Evolutionary conservation across 140 eudicot species (phyloP), one percentile per base, ranked within the genome.

Genomic region (Flaveria floridana): DNA sequence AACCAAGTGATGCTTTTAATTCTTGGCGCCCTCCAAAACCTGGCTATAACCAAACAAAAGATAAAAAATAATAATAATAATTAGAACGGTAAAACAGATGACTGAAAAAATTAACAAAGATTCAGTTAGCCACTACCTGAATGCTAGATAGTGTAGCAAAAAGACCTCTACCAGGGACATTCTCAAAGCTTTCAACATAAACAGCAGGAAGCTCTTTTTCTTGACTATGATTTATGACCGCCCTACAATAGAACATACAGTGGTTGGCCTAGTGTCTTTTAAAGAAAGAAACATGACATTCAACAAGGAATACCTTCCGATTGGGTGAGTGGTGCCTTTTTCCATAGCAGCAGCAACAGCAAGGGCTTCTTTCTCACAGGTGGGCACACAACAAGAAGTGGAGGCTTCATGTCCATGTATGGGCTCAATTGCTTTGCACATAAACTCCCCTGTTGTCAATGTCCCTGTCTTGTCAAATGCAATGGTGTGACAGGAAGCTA

Each of bases 291-390:
- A 56, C 6, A 57, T 37, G 42, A 50, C 20, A 42, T 63, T 52
- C 14, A 66, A 52, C 12, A 71, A 63, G 3, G 2, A 72, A 34
- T 73, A 82, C 99, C 99, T 94, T 81, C 99, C 99, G 53, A 94
- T 94, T n/a, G 99, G 99, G 80, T 94, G 99, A 75, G 99, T 94
- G 50, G 99, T 94, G 51, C 99, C 99, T 82, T 88, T 94, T 76
- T 94, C 99, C 99, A 94, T 90, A 8, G 99, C 99, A 74, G 99
- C 97, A 69, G 99, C 99, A 52, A 94, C 97, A 13, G 99, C 99
- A 55, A 94, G 96, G 53, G 99, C 99, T 82, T 94, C 97, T 84
- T 90, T 88, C 76, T 94, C 97, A 71, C 99, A 94, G 76, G 76
- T 90, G 41, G 99, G 99, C 20, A 80, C 81, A 68, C 99, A 94